Percentiles rank a stretch among this genome's conserved stretches.
Evolutionary conservation across 2,329 filamentous ascomycete genomes (phyloP).

Genomic region (Clathrospora elynae): DNA sequence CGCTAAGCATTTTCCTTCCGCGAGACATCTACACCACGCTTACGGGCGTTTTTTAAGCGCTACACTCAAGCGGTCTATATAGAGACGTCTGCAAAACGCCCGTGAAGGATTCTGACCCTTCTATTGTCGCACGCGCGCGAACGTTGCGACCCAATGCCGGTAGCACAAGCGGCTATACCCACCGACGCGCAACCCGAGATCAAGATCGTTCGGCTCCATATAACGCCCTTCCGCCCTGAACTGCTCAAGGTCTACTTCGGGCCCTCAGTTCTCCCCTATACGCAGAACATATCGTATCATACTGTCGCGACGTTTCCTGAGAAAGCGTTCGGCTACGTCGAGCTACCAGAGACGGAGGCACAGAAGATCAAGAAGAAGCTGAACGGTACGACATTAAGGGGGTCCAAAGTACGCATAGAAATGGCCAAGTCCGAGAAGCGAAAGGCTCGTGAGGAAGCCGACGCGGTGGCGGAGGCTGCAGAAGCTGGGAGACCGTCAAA

Average conservation of each 20-base stretch:
- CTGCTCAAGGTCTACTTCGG: conserved; percentile 76
- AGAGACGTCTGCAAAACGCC: not conserved
- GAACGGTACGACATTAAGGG: conserved; percentile 82
- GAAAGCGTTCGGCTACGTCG: conserved; percentile 85
- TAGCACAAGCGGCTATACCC: conserved; percentile 33
- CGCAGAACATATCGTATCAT: conserved; percentile 87
- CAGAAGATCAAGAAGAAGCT: conserved; percentile 92
- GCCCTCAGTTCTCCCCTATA: conserved; percentile 66
- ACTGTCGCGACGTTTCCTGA: conserved; percentile 86
- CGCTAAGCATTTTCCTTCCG: conserved; percentile 44
- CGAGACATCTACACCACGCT: conserved; percentile 19
- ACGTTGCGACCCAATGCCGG: conserved; percentile 40
- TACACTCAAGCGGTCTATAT: conserved; percentile 2
- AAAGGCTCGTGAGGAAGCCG: conserved; percentile 46
- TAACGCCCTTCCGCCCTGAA: conserved; percentile 79
- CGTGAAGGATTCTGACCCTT: conserved; percentile 3
- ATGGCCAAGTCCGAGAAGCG: conserved; percentile 71
- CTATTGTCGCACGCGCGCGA: conserved; percentile 23
- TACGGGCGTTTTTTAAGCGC: conserved; percentile 17
- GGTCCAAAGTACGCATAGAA: conserved; percentile 82
- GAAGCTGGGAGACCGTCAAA: conserved; percentile 58
- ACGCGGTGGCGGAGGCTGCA: conserved; percentile 43
- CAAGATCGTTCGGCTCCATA: conserved; percentile 70
- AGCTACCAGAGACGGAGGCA: conserved; percentile 78
- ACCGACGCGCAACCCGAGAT: conserved; percentile 23